phyloP scores from a whole-genome alignment of 2,329 filamentous ascomycete genomes.

The Diaporthe citriasiana region DNA sequence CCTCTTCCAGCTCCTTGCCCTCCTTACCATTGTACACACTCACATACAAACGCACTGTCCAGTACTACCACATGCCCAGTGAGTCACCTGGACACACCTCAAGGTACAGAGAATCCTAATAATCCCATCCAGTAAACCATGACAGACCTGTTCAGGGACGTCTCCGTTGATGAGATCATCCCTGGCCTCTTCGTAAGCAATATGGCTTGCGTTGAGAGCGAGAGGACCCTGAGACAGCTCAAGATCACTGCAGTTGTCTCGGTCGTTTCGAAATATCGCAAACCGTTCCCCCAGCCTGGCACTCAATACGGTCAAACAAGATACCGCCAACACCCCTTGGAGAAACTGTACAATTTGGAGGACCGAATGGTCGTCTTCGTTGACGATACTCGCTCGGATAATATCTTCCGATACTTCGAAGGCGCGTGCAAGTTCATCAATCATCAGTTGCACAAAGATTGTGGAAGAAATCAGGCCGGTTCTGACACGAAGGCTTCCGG shows the following conservation, averaged over 20 bases:
- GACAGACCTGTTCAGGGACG: neutral
- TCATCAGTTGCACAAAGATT: neutral
- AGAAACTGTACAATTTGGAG: conserved; percentile 34
- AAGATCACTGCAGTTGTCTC: conserved; percentile 46
- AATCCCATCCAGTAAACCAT: neutral
- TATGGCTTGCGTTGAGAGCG: conserved; percentile 27
- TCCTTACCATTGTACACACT: no score
- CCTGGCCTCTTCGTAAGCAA: conserved; percentile 45
- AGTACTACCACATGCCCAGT: neutral
- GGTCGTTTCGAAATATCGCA: neutral
- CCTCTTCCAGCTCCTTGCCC: no score
- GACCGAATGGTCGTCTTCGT: conserved; percentile 42
- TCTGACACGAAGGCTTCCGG: neutral
- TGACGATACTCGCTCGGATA: conserved; percentile 35
- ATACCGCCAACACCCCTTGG: conserved; percentile 22
- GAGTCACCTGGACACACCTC: neutral
- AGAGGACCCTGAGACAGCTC: conserved; percentile 36
- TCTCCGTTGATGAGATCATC: conserved; percentile 42
- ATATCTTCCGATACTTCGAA: conserved; percentile 40
- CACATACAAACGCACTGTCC: neutral
- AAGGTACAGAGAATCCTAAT: neutral
- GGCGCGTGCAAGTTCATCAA: conserved; percentile 46
- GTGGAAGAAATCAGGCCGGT: neutral
- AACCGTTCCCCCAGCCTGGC: neutral
- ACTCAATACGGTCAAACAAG: neutral